These are phyloP conservation scores for Gaillardinia entomophila DNA, from an alignment of 805 yeast species.

Conservation along the genomic window DNA sequence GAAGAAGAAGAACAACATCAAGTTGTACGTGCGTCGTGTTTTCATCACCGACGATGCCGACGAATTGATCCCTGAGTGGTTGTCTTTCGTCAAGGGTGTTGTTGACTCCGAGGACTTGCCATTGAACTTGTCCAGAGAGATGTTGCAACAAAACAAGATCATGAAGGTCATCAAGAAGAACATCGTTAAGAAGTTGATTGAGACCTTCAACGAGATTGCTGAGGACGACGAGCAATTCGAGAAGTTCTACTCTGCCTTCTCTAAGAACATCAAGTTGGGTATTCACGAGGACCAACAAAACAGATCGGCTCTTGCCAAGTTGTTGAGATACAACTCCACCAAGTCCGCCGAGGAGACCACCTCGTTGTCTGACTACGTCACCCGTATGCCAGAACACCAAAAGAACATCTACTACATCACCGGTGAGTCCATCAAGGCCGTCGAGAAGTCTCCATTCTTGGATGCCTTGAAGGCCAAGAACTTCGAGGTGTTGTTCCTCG, in stretches of 20 bases:
- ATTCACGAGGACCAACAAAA: conserved; percentile 98
- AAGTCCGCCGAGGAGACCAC: conserved; percentile 92
- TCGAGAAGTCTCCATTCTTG: conserved; percentile 98
- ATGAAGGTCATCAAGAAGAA: conserved; percentile 99
- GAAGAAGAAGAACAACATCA: conserved; percentile 99
- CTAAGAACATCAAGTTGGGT: conserved; percentile 98
- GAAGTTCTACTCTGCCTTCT: conserved; percentile 95
- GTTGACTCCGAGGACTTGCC: conserved; percentile 99
- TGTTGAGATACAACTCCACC: conserved; percentile 95
- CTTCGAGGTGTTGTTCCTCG: conserved; percentile 95
- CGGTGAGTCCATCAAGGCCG: conserved; percentile 97
- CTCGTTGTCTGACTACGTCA: conserved; percentile 93
- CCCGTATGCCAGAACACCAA: conserved; percentile 99
- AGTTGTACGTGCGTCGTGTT: conserved; percentile 98
- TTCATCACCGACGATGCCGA: conserved; percentile 99
- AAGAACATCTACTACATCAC: conserved; percentile 99
- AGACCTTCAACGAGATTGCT: conserved; percentile 98
- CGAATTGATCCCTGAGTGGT: conserved; percentile 99
- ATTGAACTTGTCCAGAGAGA: conserved; percentile 98
- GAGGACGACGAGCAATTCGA: conserved; percentile 98
- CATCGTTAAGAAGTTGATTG: conserved; percentile 96
- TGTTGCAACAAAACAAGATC: conserved; percentile 99
- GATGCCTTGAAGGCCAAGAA: conserved; percentile 97
- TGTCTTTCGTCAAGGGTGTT: conserved; percentile 95
- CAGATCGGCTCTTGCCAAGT: conserved; percentile 92